Percentiles rank a stretch among this genome's conserved stretches.
These are phyloP conservation scores for Herpetospermum pedunculosum DNA, from an alignment of 306 rosid species.

Conservation along the genomic window DNA sequence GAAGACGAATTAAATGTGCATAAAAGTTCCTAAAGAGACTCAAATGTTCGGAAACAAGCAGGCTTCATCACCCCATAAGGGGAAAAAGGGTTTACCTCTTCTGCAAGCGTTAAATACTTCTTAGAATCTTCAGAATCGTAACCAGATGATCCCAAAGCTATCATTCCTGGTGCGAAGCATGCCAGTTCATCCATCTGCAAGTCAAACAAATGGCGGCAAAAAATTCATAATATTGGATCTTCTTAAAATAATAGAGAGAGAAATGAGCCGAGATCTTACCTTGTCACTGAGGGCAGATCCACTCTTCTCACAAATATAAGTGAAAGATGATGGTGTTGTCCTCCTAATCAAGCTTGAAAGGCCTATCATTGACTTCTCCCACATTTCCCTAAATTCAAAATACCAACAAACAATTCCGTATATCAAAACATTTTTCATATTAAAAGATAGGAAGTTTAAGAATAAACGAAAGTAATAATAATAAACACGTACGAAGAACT, in stretches of 20 bases:
- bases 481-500: neutral
- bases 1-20: neutral
- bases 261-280: slow-evolving; percentile 33
- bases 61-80: neutral
- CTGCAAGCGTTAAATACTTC: slow-evolving; percentile 72
- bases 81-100: slow-evolving; percentile 49
- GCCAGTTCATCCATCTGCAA: slow-evolving; percentile 99
- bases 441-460: neutral
- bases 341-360: slow-evolving; percentile 56
- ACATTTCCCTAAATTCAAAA: slow-evolving; percentile 79
- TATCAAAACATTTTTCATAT: slow-evolving; percentile 9
- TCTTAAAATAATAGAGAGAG: neutral
- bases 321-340: slow-evolving; percentile 84
- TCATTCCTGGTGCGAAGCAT: slow-evolving; percentile 99
- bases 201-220: slow-evolving; percentile 12
- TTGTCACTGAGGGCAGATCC: slow-evolving; percentile 68
- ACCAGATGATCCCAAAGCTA: slow-evolving; percentile 89
- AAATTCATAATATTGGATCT: neutral
- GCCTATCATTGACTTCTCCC: slow-evolving; percentile 98
- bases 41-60: neutral
- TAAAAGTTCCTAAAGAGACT: neutral
- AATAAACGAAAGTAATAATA: neutral
- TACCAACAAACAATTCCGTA: slow-evolving; percentile 12
- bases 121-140: slow-evolving; percentile 63
- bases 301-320: slow-evolving; percentile 90